Base-by-base conservation (phyloP, 2,329 filamentous ascomycete genomes). In the Aspergillus sp. region DNA sequence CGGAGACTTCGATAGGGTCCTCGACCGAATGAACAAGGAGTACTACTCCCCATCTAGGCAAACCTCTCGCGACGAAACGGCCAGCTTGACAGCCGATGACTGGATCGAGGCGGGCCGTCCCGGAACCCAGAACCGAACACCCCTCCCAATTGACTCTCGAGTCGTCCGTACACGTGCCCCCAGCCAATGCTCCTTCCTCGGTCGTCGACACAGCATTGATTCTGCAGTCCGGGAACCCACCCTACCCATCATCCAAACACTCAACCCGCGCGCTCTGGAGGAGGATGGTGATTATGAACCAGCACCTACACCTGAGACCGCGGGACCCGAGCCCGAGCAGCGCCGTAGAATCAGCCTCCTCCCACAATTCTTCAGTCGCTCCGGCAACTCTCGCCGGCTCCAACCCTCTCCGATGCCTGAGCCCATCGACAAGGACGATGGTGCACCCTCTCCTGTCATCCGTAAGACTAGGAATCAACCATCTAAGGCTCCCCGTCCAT, bases 61-160 rank as follows among this genome's bases (percentile, higher is more conserved):
- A 17, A 57, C 63, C 17, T 55, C 57, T 34, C 12, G 53, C 46
- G 60, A 64, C 33, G 34, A 50, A 13, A 40, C 51, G 8, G 51
- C 59, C 2, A 61, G 49, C 37, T 46, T 77, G n/a, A 74, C 74
- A 3, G 73, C 75, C 5, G 68, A 75, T 50, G 75, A 77, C 50
- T 77, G 75, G 75, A 56, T 77, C 37, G 75, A 75, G 37, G 75
- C 75, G 20, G 75, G 73, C 20, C 70, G 70, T 56, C 59, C 70
- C 42, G 60, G 54, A 6, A 63, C 62, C 30, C 64, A 62, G 12
- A 59, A 61, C 33, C 54, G 60, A 15, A 69, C 66, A 30, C 56
- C 56, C 17, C 20, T 62, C 24, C 58, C 60, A 17, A 52, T 51
- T 5, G 49, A 59, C 30, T 46, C 58, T 54, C 50, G 60, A 42